Base-by-base conservation (phyloP, 192 early-diverging fungal species). In the Coemansia sp. region DNA sequence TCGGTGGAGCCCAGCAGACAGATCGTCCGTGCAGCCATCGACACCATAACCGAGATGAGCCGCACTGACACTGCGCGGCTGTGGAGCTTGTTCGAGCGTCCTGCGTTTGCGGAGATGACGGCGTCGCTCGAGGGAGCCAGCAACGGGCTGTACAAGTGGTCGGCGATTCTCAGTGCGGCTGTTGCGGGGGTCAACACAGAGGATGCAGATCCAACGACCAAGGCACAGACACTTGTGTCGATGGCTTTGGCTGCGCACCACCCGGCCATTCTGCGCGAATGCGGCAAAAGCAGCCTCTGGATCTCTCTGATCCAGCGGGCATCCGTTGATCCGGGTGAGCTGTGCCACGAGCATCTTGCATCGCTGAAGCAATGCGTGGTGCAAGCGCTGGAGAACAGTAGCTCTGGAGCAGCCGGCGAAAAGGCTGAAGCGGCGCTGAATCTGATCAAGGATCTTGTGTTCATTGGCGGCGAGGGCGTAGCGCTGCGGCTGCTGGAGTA, bases 271-370 rank as follows among this genome's bases (percentile, higher is more conserved):
- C 7, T 20, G 11, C 50, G 36, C 25, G 54, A 57, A 15, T 79
- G 81, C 22, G 80, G 83, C 11, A 84, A 87, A 42, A 80, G 83
- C 42, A 91, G 94, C 55, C 77, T 89, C 56, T 97, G 95, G 95
- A 88, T 97, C 57, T 74, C 86, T 11, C 82, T 96, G 30, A 85
- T 89, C 59, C 93, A 91, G 77, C 83, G 89, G 14, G 79, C 88
- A 14, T 75, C 83, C n/a, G 72, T 88, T 19, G 84, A 91, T 61
- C 90, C 90, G 22, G 85, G 86, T 11, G 84, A 87, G 19, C 72
- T 90, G 20, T 85, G 84, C 37, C 45, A 75, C 41, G 62, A 65
- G 20, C 65, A 76, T 31, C 68, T 70, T 14, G 45, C 64, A 1
- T 67, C 55, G 31, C 82, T 89, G 38, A 57, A 74, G 53, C 74